phyloP scores from a whole-genome alignment of 176 grass and related monocot genomes.

The Thalia dealbata region DNA sequence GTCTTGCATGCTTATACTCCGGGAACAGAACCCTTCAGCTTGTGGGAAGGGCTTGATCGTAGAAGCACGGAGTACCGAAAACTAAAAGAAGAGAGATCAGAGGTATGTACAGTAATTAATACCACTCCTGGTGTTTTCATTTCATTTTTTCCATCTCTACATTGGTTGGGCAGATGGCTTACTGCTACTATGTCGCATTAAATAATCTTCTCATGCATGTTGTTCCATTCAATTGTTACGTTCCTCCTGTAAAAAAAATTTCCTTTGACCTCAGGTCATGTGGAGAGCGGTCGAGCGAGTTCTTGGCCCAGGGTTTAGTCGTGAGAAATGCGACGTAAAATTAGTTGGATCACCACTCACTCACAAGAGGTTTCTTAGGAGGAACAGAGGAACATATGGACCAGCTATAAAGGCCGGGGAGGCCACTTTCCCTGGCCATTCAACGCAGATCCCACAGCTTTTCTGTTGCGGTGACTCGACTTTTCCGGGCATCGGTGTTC shows the following conservation, averaged over 20 bases:
- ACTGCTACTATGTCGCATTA: too few species aligned
- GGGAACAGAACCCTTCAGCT: constrained; percentile 73
- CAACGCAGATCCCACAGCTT: constrained; percentile 69
- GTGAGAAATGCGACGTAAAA: constrained; percentile 76
- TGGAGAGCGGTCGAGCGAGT: constrained; percentile 82
- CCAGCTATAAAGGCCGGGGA: constrained; percentile 91
- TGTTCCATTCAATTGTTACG: neutral
- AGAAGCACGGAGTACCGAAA: constrained; percentile 55
- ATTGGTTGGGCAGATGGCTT: neutral
- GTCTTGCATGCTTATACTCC: constrained; percentile 91
- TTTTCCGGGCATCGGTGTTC: constrained; percentile 90
- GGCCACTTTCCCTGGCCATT: constrained; percentile 78
- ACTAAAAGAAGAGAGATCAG: constrained; percentile 80
- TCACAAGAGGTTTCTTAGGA: constrained; percentile 67
- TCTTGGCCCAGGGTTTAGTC: constrained; percentile 61
- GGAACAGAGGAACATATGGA: constrained; percentile 87
- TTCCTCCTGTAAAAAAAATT: constrained; percentile 6
- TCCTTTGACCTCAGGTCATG: constrained; percentile 56
- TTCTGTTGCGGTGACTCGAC: constrained; percentile 95
- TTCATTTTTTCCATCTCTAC: neutral
- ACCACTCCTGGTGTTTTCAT: constrained; percentile 2
- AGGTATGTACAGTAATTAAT: constrained; percentile 34
- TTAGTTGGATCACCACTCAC: constrained; percentile 75
- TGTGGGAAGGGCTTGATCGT: constrained; percentile 81
- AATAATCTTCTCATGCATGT: neutral